Evolutionary conservation across 2,329 filamentous ascomycete species (phyloP), one percentile per base, ranked within the genome.

Genomic region (Esteya vermicola): DNA sequence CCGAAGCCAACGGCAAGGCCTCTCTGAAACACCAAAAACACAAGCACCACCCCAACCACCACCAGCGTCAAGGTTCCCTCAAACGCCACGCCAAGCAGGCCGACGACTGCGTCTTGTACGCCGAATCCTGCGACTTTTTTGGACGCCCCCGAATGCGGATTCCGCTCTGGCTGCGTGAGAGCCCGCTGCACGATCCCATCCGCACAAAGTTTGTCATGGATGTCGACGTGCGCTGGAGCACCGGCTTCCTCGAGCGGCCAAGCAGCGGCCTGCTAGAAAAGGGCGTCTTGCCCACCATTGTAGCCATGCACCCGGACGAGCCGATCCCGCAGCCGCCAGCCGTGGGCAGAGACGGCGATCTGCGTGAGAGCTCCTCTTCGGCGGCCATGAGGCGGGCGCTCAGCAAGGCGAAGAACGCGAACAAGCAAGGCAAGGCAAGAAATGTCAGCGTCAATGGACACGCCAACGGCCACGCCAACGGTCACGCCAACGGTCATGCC

Each of bases 201-300:
- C 35, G 48, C 19, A 71, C 68, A 3, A 57, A 65, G 33, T 70
- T 65, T 50, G 49, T 65, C 39, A 59, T 70, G 54, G 64, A 69
- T 28, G 55, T 69, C 38, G 65, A 70, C 45, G 57, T 67, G 30
- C 57, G 61, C 21, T 70, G 66, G 65, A 54, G 61, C 18, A 59
- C 59, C 4, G 59, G 61, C 16, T 61, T 65, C 25, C 50, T 53
- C 5, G 44, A 54, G 48, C 58, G 43, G 48, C 58, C 38, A 30
- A 16, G 14, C 4, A 46, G 47, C 18, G 50, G 45, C 25, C 51
- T 45, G 6, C 49, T 61, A 26, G 63, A 63, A 9, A 60, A 62
- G 39, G 62, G 57, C 37, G 60, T 62, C n/a, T 57, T 62, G 46
- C 56, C 60, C 9, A 65, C 63, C 21, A 64, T 65, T 38, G 65